Conservation (phyloP, 1,284 basidiomycete species). For the Hypsizygus ulmarius region DNA sequence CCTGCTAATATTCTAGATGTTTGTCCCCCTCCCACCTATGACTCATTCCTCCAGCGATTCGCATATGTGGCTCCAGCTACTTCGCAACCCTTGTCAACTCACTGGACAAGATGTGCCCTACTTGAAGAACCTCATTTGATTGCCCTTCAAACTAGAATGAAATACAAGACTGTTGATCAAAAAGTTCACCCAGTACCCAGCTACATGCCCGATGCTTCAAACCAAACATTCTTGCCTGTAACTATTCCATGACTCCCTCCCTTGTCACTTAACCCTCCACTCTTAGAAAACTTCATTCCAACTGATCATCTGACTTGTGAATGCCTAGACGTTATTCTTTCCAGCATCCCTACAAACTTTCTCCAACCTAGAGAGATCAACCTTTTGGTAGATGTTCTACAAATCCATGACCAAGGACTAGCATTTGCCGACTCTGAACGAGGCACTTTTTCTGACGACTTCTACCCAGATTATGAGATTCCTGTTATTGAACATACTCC, state of each 20-base stretch:
- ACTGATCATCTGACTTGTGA: slow-evolving; percentile 16
- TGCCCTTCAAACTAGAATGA: slow-evolving; percentile 5
- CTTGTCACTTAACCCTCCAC: slow-evolving; percentile 21
- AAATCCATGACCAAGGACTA: slow-evolving; percentile 20
- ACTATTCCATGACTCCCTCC: slow-evolving; percentile 3
- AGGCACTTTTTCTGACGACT: slow-evolving; percentile 29
- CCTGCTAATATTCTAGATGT: not conserved
- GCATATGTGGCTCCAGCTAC: slow-evolving; percentile 2
- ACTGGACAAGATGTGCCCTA: slow-evolving; percentile 18
- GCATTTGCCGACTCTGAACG: slow-evolving; percentile 28
- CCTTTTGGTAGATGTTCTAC: slow-evolving; percentile 24
- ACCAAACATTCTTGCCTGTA: slow-evolving; percentile 25
- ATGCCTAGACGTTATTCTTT: slow-evolving; percentile 17
- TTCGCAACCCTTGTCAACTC: slow-evolving; percentile 8
- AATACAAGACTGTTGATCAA: slow-evolving; percentile 31
- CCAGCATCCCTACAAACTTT: slow-evolving; percentile 14
- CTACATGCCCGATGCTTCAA: slow-evolving; percentile 26
- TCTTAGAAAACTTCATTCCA: slow-evolving; percentile 1
- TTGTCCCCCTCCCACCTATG: slow-evolving; percentile 16
- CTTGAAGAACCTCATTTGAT: not conserved
- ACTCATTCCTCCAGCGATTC: slow-evolving; percentile 11
- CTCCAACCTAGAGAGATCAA: slow-evolving; percentile 23
- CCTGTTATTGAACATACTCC: slow-evolving; percentile 32
- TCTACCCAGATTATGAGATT: slow-evolving; percentile 34
- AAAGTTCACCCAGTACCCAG: slow-evolving; percentile 32